A percentile compares a stretch with the other conserved stretches of the same genome.
Evolutionary conservation across 768 basidiomycete genomes (phyloP).

Genomic region (Trametes cingulata): DNA sequence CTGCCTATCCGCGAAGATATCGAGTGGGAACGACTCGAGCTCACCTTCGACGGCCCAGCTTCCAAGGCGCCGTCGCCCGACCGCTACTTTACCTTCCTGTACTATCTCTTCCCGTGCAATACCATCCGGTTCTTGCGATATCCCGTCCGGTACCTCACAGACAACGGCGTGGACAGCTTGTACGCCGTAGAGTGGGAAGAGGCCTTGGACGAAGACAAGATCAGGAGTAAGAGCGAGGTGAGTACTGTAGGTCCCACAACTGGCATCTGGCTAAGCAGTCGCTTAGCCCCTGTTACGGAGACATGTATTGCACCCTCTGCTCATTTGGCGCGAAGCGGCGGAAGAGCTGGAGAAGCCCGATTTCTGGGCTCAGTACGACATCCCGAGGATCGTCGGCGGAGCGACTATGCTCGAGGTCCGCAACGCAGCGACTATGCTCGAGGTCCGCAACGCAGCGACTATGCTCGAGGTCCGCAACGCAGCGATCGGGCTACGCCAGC

Average conservation of each 20-base stretch:
- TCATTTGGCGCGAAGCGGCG: constrained; percentile 65
- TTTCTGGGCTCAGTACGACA: constrained; percentile 67
- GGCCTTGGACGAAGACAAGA: constrained; percentile 64
- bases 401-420: constrained; percentile 70
- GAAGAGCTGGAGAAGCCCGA: constrained; percentile 63
- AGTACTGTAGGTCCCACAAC: constrained; percentile 12
- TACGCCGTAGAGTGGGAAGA: constrained; percentile 74
- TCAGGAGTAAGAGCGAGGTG: constrained; percentile 76
- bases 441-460: constrained; percentile 64
- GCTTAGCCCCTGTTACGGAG: constrained; percentile 64
- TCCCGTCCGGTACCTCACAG: constrained; percentile 63
- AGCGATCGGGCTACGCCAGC: constrained; percentile 46
- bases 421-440: constrained; percentile 71
- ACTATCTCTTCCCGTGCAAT: constrained; percentile 92
- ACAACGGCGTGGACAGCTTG: constrained; percentile 51
- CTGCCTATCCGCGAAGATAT: constrained; percentile 49
- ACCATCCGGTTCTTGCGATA: constrained; percentile 74
- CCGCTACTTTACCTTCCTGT: constrained; percentile 74
- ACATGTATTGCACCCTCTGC: constrained; percentile 71
- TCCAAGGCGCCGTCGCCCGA: constrained; percentile 60
- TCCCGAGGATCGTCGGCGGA: constrained; percentile 64
- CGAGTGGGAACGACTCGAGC: constrained; percentile 69
- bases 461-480: constrained; percentile 67
- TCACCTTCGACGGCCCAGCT: constrained; percentile 53
- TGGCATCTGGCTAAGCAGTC: neutral